Percentiles rank a stretch among this genome's conserved stretches.
Evolutionary conservation across 306 rosid genomes (phyloP).

Genomic region (Cucurbita argyrosperma): DNA sequence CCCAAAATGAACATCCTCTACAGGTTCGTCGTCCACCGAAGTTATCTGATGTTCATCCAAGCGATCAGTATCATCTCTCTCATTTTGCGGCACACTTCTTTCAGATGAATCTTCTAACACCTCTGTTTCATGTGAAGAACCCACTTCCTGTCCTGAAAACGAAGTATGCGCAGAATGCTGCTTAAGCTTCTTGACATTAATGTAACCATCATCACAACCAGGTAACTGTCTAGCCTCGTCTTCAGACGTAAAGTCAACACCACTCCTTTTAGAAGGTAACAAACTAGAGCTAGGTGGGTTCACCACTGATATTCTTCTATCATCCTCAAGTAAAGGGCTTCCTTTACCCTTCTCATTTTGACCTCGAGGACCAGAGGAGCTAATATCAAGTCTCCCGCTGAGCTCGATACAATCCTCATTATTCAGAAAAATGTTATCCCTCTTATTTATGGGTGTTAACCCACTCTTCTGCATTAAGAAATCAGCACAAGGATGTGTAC

Average conservation of each 20-base stretch:
- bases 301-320: conserved; percentile 10
- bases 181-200: conserved; percentile 30
- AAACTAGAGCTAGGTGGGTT: conserved; percentile 3
- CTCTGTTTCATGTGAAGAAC: conserved; percentile 14
- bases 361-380: conserved; percentile 14
- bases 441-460: conserved; percentile 14
- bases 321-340: conserved; percentile 10
- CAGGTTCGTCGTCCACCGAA: conserved; percentile 9
- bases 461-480: conserved; percentile 39
- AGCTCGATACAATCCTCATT: conserved; percentile 11
- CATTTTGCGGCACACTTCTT: conserved; percentile 4
- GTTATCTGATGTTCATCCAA: conserved; percentile 10
- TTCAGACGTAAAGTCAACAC: conserved; percentile 10
- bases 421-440: conserved; percentile 4
- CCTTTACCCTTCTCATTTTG: conserved; percentile 14
- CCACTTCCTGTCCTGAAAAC: conserved; percentile 14
- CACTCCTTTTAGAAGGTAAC: conserved; percentile 28
- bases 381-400: conserved; percentile 8
- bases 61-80: conserved; percentile 11
- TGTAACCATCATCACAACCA: conserved; percentile 16
- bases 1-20: conserved; percentile 7
- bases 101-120: conserved; percentile 17
- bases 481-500: conserved; percentile 39
- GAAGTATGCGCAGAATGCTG: conserved; percentile 8
- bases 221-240: conserved; percentile 4